Percentiles rank a stretch among this genome's conserved stretches.
Evolutionary conservation across 2,329 filamentous ascomycete species (phyloP).

Genomic region (Pseudogymnoascus sp.): DNA sequence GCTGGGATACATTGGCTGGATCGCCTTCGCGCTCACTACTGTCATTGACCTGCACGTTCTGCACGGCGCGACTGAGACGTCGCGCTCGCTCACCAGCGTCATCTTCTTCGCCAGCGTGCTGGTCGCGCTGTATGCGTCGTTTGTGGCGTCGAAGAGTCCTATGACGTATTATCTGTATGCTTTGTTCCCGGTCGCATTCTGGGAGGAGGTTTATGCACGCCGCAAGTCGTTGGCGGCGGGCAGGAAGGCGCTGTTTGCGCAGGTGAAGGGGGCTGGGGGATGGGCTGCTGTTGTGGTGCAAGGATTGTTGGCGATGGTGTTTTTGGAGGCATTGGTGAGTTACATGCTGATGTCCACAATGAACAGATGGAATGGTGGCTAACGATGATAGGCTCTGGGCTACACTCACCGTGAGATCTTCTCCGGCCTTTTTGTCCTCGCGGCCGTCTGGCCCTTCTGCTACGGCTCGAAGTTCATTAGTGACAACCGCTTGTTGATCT

Average conservation of each 20-base stretch:
- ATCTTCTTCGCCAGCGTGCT: conserved; percentile 68
- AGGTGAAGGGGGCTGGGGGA: conserved; percentile 54
- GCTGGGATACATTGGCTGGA: conserved; percentile 88
- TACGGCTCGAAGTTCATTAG: conserved; percentile 68
- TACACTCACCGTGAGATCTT: conserved; percentile 88
- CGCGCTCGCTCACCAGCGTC: conserved; percentile 51
- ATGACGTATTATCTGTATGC: conserved; percentile 83
- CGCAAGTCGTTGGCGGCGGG: conserved; percentile 62
- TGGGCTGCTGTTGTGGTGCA: conserved; percentile 56
- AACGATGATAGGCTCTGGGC: conserved; percentile 60
- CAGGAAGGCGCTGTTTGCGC: conserved; percentile 57
- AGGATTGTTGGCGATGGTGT: conserved; percentile 55
- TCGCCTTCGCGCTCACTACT: conserved; percentile 81
- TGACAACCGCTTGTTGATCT: conserved; percentile 53
- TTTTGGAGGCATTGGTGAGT: conserved; percentile 70
- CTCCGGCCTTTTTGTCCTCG: conserved; percentile 69
- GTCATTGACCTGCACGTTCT: conserved; percentile 85
- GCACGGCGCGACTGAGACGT: conserved; percentile 56
- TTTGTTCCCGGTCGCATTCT: conserved; percentile 88
- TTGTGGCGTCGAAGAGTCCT: conserved; percentile 72
- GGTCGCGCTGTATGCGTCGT: conserved; percentile 67
- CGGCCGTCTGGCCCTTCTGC: conserved; percentile 66
- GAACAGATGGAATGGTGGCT: conserved; percentile 6
- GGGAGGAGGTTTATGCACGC: conserved; percentile 86
- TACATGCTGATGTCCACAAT: not conserved